These are phyloP conservation scores for Sclerotiophoma versabilis DNA, from an alignment of 2,329 filamentous ascomycete genomes.

Conservation along the genomic window DNA sequence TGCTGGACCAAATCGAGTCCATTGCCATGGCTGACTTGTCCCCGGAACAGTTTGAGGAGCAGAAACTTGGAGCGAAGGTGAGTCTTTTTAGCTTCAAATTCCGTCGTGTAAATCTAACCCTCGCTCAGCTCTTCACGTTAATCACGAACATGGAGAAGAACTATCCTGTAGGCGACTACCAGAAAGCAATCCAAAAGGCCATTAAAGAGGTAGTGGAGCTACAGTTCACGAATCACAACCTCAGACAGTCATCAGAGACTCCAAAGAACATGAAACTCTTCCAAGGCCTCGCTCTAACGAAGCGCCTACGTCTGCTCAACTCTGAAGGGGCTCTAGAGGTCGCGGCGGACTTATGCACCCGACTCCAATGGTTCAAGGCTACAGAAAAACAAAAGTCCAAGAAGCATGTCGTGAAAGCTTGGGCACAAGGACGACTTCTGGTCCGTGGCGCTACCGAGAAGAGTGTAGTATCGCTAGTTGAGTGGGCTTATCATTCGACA, in stretches of 20 bases:
- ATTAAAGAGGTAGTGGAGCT: conserved; percentile 6
- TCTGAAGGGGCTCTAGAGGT: conserved; percentile 17
- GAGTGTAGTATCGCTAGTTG: conserved; percentile 20
- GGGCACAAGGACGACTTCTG: conserved; percentile 27
- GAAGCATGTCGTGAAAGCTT: conserved; percentile 15
- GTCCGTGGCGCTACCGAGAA: conserved; percentile 12
- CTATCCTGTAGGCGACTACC: neutral
- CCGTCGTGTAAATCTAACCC: no score
- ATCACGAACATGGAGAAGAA: neutral
- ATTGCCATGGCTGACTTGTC: neutral
- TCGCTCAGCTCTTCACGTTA: neutral
- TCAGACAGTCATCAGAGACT: neutral
- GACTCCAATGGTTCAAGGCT: conserved; percentile 13
- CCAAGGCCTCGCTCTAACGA: neutral
- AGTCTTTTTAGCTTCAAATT: neutral
- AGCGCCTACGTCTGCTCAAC: conserved; percentile 20
- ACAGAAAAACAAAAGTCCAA: conserved; percentile 15
- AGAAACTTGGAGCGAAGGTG: neutral
- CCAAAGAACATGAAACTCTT: neutral
- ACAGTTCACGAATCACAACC: conserved; percentile 12
- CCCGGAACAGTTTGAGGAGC: neutral
- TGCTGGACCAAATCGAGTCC: neutral
- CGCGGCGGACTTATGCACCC: neutral
- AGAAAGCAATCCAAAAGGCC: neutral
- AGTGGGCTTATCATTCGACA: conserved; percentile 26